Conservation (phyloP, 2,329 filamentous ascomycete genomes). For the Aspergillus pseudonomiae region DNA sequence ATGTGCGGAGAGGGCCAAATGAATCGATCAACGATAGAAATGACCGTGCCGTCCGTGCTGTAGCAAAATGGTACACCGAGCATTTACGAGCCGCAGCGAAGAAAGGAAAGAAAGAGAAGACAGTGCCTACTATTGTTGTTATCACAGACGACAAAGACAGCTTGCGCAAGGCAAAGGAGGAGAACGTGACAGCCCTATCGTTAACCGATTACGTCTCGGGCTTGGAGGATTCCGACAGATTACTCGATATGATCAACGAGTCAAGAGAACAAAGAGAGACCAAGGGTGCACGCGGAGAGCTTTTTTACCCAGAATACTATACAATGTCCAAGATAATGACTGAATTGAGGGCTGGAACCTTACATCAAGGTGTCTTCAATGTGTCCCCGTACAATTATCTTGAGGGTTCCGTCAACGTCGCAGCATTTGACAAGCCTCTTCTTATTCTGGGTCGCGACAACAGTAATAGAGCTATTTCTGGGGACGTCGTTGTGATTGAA, state of each 20-base stretch:
- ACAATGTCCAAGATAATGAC: constrained; percentile 93
- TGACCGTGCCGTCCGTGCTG: constrained; percentile 83
- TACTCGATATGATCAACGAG: constrained; percentile 92
- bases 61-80: constrained; percentile 86
- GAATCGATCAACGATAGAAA: constrained; percentile 97
- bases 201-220: constrained; percentile 78
- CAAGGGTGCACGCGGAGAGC: constrained; percentile 66
- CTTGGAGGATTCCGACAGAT: constrained; percentile 78
- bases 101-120: constrained; percentile 55
- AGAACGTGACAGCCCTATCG: constrained; percentile 68
- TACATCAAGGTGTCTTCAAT: constrained; percentile 95
- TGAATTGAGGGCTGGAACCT: constrained; percentile 79
- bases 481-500: constrained; percentile 91
- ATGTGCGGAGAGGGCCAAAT: constrained; percentile 71
- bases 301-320: constrained; percentile 88
- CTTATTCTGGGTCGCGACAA: constrained; percentile 90
- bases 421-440: constrained; percentile 85
- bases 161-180: constrained; percentile 75
- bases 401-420: constrained; percentile 87
- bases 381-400: constrained; percentile 98
- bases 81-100: constrained; percentile 70
- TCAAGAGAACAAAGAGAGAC: constrained; percentile 68
- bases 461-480: constrained; percentile 90
- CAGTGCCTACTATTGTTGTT: constrained; percentile 80
- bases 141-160: constrained; percentile 92